These are phyloP conservation scores for Westerdykella ornata DNA, from an alignment of 2,329 filamentous ascomycete genomes.

Conservation along the genomic window DNA sequence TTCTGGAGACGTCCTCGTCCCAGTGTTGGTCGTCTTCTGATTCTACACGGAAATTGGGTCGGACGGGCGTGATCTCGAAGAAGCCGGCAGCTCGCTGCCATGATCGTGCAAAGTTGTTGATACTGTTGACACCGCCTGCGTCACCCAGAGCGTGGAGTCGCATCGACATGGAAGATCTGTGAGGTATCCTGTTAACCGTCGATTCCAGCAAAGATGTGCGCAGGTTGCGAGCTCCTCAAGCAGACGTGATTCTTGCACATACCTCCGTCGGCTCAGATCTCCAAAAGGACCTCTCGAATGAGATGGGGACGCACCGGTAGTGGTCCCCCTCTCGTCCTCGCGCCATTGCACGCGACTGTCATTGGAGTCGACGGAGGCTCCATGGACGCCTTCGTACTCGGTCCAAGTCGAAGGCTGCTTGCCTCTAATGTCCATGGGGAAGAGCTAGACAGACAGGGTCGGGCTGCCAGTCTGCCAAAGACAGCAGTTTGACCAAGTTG, in stretches of 20 bases:
- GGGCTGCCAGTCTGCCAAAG: neutral
- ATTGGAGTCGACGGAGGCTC: conserved; percentile 38
- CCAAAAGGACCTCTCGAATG: conserved; percentile 12
- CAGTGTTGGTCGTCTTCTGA: conserved; percentile 43
- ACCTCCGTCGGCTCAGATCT: conserved; percentile 36
- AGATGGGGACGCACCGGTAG: conserved; percentile 16
- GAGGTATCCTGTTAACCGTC: conserved; percentile 1
- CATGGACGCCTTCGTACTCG: conserved; percentile 40
- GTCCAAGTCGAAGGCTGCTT: conserved; percentile 43
- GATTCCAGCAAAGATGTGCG: neutral
- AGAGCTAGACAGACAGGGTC: too few relatives aligned
- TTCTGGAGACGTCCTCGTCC: conserved; percentile 36
- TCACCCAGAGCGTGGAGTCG: conserved; percentile 53
- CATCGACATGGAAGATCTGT: conserved; percentile 45
- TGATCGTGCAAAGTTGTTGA: conserved; percentile 86
- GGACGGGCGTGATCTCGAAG: conserved; percentile 75
- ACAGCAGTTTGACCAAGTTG: neutral
- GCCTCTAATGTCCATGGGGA: conserved; percentile 33
- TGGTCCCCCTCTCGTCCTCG: conserved; percentile 24
- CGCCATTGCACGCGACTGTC: conserved; percentile 37
- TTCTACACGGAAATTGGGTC: conserved; percentile 60
- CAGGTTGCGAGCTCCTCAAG: neutral
- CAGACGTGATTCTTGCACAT: conserved; percentile 6
- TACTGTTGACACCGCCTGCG: conserved; percentile 84
- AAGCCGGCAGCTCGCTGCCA: conserved; percentile 90